A percentile compares a stretch with the other conserved stretches of the same genome.
These are phyloP conservation scores for Lasiodiplodia gonubiensis DNA, from an alignment of 2,329 filamentous ascomycete species.

Conservation along the genomic window DNA sequence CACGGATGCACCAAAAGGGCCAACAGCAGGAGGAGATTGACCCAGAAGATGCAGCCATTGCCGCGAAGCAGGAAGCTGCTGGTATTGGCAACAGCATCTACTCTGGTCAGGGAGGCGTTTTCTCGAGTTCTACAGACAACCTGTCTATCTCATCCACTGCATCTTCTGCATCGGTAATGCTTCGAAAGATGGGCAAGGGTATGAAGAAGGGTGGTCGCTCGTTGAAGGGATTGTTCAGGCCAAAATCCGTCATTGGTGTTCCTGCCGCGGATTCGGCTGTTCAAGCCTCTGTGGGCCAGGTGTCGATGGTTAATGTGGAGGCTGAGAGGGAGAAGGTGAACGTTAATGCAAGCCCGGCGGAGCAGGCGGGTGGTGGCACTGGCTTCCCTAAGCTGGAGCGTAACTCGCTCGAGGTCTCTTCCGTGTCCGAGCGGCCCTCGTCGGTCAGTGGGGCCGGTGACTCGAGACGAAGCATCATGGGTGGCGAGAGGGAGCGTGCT, in stretches of 20 bases:
- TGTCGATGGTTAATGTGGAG: conserved; percentile 95
- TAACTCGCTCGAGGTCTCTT: conserved; percentile 74
- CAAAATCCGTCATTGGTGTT: conserved; percentile 86
- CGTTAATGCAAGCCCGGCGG: conserved; percentile 71
- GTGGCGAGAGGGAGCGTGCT: conserved; percentile 85
- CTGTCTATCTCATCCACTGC: conserved; percentile 89
- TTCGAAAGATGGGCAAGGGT: conserved; percentile 98
- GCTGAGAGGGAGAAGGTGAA: conserved; percentile 87
- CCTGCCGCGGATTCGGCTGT: conserved; percentile 71
- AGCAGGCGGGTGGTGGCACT: conserved; percentile 72
- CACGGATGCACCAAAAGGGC: conserved; percentile 61
- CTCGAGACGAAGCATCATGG: conserved; percentile 87
- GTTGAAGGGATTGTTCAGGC: conserved; percentile 90
- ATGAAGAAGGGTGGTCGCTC: conserved; percentile 94
- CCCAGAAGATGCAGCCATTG: conserved; percentile 84
- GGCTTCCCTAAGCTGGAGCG: conserved; percentile 84
- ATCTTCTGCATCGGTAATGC: conserved; percentile 89
- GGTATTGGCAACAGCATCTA: conserved; percentile 95
- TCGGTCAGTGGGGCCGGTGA: conserved; percentile 53
- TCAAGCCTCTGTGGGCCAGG: conserved; percentile 76
- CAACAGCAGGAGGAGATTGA: conserved; percentile 58
- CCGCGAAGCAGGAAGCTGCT: conserved; percentile 86
- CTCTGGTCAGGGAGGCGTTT: conserved; percentile 83
- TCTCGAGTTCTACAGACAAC: conserved; percentile 92
- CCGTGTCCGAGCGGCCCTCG: conserved; percentile 44